phyloP scores from a whole-genome alignment of 306 rosid genomes.

The Gastrolobium villosum region DNA sequence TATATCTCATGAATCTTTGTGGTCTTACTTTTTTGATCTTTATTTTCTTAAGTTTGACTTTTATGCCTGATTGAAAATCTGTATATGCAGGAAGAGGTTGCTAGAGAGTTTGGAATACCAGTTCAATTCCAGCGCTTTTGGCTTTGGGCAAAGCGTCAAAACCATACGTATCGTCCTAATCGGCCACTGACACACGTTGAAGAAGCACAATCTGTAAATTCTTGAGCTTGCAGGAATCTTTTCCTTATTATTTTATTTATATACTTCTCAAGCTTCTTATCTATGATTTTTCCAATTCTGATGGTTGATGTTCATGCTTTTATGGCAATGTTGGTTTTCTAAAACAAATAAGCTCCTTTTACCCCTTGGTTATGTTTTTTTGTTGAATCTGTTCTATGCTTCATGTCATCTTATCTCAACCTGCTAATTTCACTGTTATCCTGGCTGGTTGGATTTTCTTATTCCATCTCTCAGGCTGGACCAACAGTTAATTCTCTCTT shows the following conservation, averaged over 20 bases:
- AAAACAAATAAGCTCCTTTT: neutral
- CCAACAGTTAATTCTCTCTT: constrained; percentile 1
- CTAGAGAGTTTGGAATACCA: constrained; percentile 86
- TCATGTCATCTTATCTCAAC: constrained; percentile 34
- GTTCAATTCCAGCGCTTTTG: constrained; percentile 88
- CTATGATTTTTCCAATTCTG: constrained; percentile 6
- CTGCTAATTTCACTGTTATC: constrained; percentile 7
- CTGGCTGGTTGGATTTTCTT: neutral
- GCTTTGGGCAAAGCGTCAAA: constrained; percentile 92
- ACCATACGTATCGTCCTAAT: constrained; percentile 87
- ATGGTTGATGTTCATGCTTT: neutral
- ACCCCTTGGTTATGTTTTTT: neutral
- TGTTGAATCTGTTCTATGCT: constrained; percentile 21
- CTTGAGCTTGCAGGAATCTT: constrained; percentile 40
- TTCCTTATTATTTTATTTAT: constrained; percentile 9
- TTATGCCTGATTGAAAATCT: constrained; percentile 31
- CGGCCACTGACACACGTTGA: constrained; percentile 76
- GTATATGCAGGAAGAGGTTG: constrained; percentile 81
- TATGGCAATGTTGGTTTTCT: constrained; percentile 17
- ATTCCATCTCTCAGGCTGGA: neutral
- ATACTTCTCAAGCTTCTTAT: constrained; percentile 1
- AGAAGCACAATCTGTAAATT: constrained; percentile 79
- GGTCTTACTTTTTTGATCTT: neutral
- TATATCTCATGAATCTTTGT: neutral
- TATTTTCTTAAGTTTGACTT: neutral